phyloP scores from a whole-genome alignment of 495 filamentous ascomycete species.

The Endocarpon pusillum region DNA sequence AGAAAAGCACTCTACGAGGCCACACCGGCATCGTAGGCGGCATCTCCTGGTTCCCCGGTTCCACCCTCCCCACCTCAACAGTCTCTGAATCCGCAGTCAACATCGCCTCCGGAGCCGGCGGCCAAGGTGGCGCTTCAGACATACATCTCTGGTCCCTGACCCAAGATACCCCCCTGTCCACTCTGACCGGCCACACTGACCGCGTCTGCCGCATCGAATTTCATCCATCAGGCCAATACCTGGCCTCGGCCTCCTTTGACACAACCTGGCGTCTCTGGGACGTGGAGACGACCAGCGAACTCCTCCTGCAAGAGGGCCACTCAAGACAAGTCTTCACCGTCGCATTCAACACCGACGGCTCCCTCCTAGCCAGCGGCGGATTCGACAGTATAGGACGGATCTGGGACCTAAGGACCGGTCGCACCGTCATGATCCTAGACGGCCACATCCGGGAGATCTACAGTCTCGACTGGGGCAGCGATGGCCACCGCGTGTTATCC shows the following conservation, averaged over 20 bases:
- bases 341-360: conserved; percentile 78
- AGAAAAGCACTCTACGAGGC: conserved; percentile 53
- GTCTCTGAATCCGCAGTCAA: conserved; percentile 64
- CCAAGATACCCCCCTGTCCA: conserved; percentile 66
- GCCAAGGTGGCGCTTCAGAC: conserved; percentile 61
- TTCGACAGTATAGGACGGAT: conserved; percentile 88
- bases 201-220: conserved; percentile 87
- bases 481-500: conserved; percentile 75
- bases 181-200: conserved; percentile 67
- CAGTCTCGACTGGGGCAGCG: conserved; percentile 77
- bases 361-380: conserved; percentile 74
- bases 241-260: conserved; percentile 88
- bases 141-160: conserved; percentile 82
- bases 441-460: conserved; percentile 89
- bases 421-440: conserved; percentile 91
- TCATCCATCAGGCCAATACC: conserved; percentile 77
- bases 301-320: conserved; percentile 88
- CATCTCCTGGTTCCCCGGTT: conserved; percentile 71
- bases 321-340: conserved; percentile 80
- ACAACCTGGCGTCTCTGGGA: conserved; percentile 98
- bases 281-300: conserved; percentile 62
- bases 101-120: conserved; percentile 50
- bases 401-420: conserved; percentile 89
- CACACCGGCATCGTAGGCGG: conserved; percentile 82
- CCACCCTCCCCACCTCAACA: conserved; percentile 51